Conservation (phyloP, 371 early-diverging fungal species). For the Aphelidium insulamus region DNA sequence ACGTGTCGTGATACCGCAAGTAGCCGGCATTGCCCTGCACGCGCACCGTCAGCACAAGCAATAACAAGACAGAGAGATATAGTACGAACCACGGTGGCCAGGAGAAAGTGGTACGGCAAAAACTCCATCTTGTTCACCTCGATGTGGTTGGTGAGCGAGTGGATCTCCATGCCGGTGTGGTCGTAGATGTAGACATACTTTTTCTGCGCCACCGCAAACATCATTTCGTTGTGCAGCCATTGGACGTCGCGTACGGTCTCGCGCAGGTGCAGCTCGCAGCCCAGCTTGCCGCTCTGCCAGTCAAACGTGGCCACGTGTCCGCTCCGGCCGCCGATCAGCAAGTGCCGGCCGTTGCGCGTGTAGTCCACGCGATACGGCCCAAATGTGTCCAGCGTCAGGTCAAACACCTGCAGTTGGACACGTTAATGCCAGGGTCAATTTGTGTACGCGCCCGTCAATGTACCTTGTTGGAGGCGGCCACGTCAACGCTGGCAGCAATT, state of each 20-base stretch:
- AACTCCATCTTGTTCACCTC: slow-evolving; percentile 70
- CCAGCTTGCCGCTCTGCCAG: slow-evolving; percentile 62
- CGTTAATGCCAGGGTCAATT: slow-evolving; percentile 25
- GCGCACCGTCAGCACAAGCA: background rate
- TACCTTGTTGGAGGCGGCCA: slow-evolving; percentile 56
- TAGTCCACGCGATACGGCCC: slow-evolving; percentile 79
- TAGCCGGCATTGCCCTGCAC: slow-evolving; percentile 41
- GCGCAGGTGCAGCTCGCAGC: slow-evolving; percentile 65
- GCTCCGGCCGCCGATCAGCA: slow-evolving; percentile 69
- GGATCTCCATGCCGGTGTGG: slow-evolving; percentile 77
- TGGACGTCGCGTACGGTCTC: slow-evolving; percentile 79
- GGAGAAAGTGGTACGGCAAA: slow-evolving; percentile 90
- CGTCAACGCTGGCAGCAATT: slow-evolving; percentile 46
- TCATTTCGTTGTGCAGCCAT: slow-evolving; percentile 89
- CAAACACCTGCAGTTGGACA: slow-evolving; percentile 28
- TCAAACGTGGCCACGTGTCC: slow-evolving; percentile 86
- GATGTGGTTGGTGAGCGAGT: slow-evolving; percentile 63
- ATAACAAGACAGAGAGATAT: background rate
- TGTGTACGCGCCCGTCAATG: slow-evolving; percentile 29
- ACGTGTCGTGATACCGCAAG: slow-evolving; percentile 90
- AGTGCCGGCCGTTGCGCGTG: slow-evolving; percentile 64
- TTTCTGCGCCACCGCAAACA: slow-evolving; percentile 95
- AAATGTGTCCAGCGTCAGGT: slow-evolving; percentile 53
- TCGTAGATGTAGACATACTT: slow-evolving; percentile 93
- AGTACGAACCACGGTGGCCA: slow-evolving; percentile 45